Evolutionary conservation across 2,329 filamentous ascomycete genomes (phyloP).

Genomic region (Westerdykella aurantiaca): DNA sequence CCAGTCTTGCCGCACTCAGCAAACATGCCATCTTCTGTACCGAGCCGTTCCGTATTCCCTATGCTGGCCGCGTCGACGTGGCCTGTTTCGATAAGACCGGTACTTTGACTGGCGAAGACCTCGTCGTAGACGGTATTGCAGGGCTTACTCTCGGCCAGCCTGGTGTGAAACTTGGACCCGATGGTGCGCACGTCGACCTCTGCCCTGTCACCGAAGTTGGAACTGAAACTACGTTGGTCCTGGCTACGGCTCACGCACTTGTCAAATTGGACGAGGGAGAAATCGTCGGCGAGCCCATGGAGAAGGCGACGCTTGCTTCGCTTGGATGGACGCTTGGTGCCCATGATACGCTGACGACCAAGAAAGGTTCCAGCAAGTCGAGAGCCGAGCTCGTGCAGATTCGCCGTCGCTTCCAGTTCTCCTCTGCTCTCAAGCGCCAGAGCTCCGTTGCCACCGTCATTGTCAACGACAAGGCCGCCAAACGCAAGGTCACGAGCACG

Average conservation of each 20-base stretch:
- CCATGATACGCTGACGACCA: conserved; percentile 76
- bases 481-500: conserved; percentile 72
- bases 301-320: conserved; percentile 86
- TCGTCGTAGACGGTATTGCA: conserved; percentile 95
- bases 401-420: conserved; percentile 97
- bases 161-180: conserved; percentile 62
- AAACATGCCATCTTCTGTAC: conserved; percentile 98
- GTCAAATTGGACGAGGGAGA: conserved; percentile 97
- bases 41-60: conserved; percentile 96
- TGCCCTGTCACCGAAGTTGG: conserved; percentile 63
- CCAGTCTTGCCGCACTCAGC: conserved; percentile 86
- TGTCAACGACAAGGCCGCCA: conserved; percentile 63
- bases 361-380: conserved; percentile 48
- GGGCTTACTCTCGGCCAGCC: conserved; percentile 69
- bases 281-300: conserved; percentile 97
- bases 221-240: conserved; percentile 81
- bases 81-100: conserved; percentile 99
- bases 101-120: conserved; percentile 89
- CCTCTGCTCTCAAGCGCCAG: conserved; percentile 90
- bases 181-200: conserved; percentile 79
- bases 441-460: conserved; percentile 85
- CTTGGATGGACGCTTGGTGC: conserved; percentile 90
- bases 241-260: conserved; percentile 90
- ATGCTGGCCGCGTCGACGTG: conserved; percentile 88
- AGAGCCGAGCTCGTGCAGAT: conserved; percentile 76